Evolutionary conservation across 805 yeast species (phyloP), one percentile per base, ranked within the genome.

Genomic region (Monosporozyma aquatica): DNA sequence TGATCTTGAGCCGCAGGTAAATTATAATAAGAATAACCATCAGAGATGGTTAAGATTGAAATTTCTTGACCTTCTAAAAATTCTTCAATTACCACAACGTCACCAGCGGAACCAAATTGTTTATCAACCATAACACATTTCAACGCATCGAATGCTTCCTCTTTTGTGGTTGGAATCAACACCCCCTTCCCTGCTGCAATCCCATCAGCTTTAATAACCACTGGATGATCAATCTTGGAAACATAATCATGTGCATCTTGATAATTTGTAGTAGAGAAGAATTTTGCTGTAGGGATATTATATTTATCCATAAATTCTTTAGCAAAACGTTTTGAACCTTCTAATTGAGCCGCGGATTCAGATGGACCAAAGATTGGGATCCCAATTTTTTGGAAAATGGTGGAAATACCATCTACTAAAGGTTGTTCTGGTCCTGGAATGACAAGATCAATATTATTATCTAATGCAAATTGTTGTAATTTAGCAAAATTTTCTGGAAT

Each of bases 371-470:
- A 92, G 14, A 89, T 96, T 22, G 96, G 94, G 50, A 92, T 80
- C 50, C 98, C 98, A 40, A 82, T 82, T 45, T 76, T 77, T 48
- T 75, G 68, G 71, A 92, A 87, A 42, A 69, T 68, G 14, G 80
- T 63, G 22, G 89, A 63, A 47, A 92, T 78, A 40, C 99, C 99
- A 56, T 92, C 97, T 25, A 94, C 97, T 48, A 94, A 71, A 28
- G 98, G 97, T 67, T 87, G 95, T 66, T 92, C 99, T n/a, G 99
- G 99, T 26, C 99, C 99, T 28, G 98, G 97, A 35, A 92, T 71
- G 5, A 87, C 97, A 43, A 92, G 69, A 40, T 70, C 74, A 42
- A 92, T 73, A 5, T 74, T 54, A 43, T 89, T 68, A 23, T 75
- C 75, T 13, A 70, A 59, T 5, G 97, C 95, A 64, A 89, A 89